phyloP scores from a whole-genome alignment of 2,329 filamentous ascomycete species.

The Paecilomyces sp. region DNA sequence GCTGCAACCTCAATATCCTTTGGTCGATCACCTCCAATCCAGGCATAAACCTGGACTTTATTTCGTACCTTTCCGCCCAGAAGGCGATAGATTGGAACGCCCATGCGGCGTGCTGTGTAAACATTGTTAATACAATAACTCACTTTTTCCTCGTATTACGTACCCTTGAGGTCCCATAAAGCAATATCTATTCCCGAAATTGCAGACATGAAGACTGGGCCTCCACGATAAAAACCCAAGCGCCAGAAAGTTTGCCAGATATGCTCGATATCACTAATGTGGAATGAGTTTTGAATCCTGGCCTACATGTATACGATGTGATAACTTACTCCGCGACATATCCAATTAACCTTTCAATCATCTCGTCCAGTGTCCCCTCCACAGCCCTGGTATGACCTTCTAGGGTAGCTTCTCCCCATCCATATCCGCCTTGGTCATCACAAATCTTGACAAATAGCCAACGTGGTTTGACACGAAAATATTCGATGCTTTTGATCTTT shows the following conservation, averaged over 20 bases:
- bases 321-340: slow-evolving; percentile 61
- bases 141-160: not conserved
- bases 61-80: slow-evolving; percentile 66
- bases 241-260: slow-evolving; percentile 72
- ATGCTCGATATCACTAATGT: slow-evolving; percentile 63
- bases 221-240: slow-evolving; percentile 67
- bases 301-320: not conserved
- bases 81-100: slow-evolving; percentile 65
- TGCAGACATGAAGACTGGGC: slow-evolving; percentile 74
- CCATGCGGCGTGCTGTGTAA: slow-evolving; percentile 38
- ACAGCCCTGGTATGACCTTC: slow-evolving; percentile 69
- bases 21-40: slow-evolving; percentile 71
- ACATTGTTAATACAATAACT: not conserved
- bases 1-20: slow-evolving; percentile 56
- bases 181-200: slow-evolving; percentile 73
- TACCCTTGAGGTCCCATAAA: slow-evolving; percentile 67
- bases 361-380: slow-evolving; percentile 65
- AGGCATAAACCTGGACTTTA: slow-evolving; percentile 65
- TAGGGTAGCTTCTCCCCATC: slow-evolving; percentile 69
- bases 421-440: slow-evolving; percentile 56
- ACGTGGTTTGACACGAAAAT: slow-evolving; percentile 66
- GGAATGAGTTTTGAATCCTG: slow-evolving; percentile 1
- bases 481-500: slow-evolving; percentile 60
- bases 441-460: slow-evolving; percentile 75
- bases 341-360: slow-evolving; percentile 55